Evolutionary conservation across 257 asterid species (phyloP).

Genomic region (Solanum virginianum): DNA sequence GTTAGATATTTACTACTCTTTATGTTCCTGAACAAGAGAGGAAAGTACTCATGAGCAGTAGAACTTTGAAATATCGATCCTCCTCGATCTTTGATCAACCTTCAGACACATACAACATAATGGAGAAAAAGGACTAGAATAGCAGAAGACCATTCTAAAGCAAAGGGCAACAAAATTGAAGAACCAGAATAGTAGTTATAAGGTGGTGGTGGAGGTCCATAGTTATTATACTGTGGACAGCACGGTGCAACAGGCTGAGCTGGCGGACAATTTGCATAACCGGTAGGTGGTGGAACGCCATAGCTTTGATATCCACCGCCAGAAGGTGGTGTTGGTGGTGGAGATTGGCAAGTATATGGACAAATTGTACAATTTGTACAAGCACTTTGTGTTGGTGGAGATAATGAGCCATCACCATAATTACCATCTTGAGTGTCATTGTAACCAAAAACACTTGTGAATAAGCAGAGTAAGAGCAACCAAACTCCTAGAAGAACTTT

Average conservation of each 20-base stretch:
- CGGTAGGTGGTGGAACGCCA: slow-evolving; percentile 7
- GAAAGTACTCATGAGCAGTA: neutral
- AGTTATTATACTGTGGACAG: slow-evolving; percentile 6
- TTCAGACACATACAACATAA: neutral
- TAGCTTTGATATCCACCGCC: neutral
- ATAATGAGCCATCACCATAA: slow-evolving; percentile 2
- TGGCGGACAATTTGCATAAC: slow-evolving; percentile 20
- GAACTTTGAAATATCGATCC: neutral
- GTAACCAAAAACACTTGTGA: neutral
- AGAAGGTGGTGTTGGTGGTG: slow-evolving; percentile 1
- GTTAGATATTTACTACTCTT: neutral
- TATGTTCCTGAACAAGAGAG: neutral
- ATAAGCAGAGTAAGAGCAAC: neutral
- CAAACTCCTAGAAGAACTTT: neutral
- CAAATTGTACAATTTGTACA: slow-evolving; percentile 19
- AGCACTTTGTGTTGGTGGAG: slow-evolving; percentile 1
- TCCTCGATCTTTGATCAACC: neutral
- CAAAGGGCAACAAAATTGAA: neutral
- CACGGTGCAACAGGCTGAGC: slow-evolving; percentile 3
- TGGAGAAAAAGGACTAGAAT: neutral
- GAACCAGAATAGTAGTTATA: slow-evolving; percentile 4
- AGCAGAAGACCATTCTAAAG: neutral
- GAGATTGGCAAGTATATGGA: slow-evolving; percentile 8
- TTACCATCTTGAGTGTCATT: neutral
- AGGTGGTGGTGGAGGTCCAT: slow-evolving; percentile 14